Evolutionary conservation across 805 yeast genomes (phyloP).

Genomic region (Yarrowia sp.): DNA sequence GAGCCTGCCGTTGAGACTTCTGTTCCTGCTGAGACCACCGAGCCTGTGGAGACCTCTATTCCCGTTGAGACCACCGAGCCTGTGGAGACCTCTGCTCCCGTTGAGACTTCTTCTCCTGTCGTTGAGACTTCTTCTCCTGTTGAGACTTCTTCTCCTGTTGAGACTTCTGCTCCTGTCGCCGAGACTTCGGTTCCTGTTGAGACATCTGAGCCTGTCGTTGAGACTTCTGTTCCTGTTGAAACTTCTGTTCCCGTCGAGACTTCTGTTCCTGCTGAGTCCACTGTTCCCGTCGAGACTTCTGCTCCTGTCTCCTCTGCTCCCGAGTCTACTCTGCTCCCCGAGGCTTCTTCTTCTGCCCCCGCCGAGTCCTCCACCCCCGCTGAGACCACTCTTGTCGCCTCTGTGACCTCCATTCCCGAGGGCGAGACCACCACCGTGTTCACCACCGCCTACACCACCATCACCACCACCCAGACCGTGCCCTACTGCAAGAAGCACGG

Average conservation of each 20-base stretch:
- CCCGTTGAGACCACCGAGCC: background rate
- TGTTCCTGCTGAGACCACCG: background rate
- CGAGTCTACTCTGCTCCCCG: background rate
- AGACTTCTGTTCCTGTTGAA: background rate
- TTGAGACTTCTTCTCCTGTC: background rate
- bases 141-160: background rate
- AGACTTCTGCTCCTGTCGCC: background rate
- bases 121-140: background rate
- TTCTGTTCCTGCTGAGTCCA: background rate
- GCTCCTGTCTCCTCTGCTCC: background rate
- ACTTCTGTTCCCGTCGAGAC: background rate
- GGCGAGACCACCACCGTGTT: background rate
- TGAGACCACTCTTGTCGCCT: background rate
- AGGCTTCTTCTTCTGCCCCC: background rate
- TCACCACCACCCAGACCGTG: slow-evolving; percentile 16
- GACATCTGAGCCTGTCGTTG: background rate
- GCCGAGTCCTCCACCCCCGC: background rate
- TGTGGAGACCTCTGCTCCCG: background rate
- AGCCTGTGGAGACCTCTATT: too few species aligned
- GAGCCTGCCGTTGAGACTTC: background rate
- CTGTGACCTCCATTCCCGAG: background rate
- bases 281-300: background rate
- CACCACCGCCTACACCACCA: background rate
- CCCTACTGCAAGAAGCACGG: slow-evolving; percentile 5
- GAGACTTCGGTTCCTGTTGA: background rate